Percentiles rank a stretch among this genome's conserved stretches.
Conservation (phyloP, 495 filamentous ascomycete species). For the Daldinia childiae region DNA sequence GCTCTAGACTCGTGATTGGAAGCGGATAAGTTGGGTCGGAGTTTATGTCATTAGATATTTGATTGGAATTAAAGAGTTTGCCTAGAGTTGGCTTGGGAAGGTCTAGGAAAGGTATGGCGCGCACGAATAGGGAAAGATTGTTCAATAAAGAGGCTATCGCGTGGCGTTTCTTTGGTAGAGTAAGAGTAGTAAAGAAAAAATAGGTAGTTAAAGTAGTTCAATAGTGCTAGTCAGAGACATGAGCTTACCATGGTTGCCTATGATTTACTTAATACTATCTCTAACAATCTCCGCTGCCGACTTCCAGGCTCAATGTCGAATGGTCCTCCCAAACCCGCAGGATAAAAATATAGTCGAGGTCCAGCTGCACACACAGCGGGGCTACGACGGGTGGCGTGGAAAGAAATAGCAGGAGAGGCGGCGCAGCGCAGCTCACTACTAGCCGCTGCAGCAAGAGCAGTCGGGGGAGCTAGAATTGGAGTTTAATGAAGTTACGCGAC, state of each 20-base stretch:
- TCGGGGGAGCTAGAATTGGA: constrained; percentile 14
- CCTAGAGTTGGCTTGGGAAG: not conserved
- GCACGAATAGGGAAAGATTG: constrained; percentile 24
- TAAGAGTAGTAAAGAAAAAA: not conserved
- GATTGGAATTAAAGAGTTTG: constrained; percentile 9
- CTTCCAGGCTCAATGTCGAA: constrained; percentile 24
- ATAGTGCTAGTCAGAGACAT: not conserved
- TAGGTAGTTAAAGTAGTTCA: not conserved
- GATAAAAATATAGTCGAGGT: constrained; percentile 21
- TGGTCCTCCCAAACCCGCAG: constrained; percentile 26
- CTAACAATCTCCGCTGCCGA: constrained; percentile 17
- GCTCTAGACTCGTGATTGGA: not conserved
- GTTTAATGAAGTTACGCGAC: constrained; percentile 21
- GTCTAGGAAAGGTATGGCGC: constrained; percentile 14
- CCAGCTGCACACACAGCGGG: constrained; percentile 31
- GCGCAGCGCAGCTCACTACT: constrained; percentile 14
- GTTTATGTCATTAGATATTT: constrained; percentile 11
- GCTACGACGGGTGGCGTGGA: constrained; percentile 27
- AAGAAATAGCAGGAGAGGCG: constrained; percentile 7
- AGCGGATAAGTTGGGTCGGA: constrained; percentile 9
- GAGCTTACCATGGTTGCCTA: constrained; percentile 33
- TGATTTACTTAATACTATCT: constrained; percentile 4
- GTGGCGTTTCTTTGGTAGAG: constrained; percentile 29
- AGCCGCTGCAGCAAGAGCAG: constrained; percentile 13
- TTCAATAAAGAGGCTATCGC: constrained; percentile 35